Evolutionary conservation across 352 stramenopile genomes (phyloP), one percentile per base, ranked within the genome.

Genomic region (Phytophthora pinifolia): DNA sequence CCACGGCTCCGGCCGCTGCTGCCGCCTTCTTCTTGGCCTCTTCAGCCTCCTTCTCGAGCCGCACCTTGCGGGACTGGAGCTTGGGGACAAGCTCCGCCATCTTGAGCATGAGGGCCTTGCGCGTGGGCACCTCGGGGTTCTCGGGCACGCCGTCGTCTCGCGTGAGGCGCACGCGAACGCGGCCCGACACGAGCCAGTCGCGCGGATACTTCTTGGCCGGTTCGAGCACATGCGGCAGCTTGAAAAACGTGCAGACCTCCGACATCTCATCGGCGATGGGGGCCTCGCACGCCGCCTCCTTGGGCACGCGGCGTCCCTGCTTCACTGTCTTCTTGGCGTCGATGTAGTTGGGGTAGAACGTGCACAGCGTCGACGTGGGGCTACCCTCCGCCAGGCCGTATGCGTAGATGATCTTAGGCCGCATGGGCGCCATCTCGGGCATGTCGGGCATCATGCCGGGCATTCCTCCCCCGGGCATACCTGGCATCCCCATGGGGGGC

Each of bases 331-430:
- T 94, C 39, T 70, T 77, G 43, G 65, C 61, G 62, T 96, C 82
- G 54, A 96, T 88, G 71, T 94, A 94, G 66, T 90, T 89, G 1
- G 86, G 86, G 65, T 92, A 96, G 53, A 96, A 88, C 33, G 77
- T 92, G 48, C 74, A 79, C 46, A 89, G 88, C 12, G 35, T 67
- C 29, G 83, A 72, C 3, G 83, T 78, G 13, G 72, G 66, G 27
- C 65, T 68, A 32, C 74, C 80, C 47, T 90, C 70, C 1, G 76
- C 62, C 33, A 92, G 58, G 3, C 79, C 79, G 43, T 88, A 84
- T 6, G 57, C 70, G 66, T 88, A 89, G 10, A 92, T 60, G 38
- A 83, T 76, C 63, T 88, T 86, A 45, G 73, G 79, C 27, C 75
- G 56, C 66, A 75, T 65, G 9, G 71, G 76, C 48, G 72, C 61